Evolutionary conservation across 2,329 filamentous ascomycete species (phyloP).

Genomic region (Juglanconis oblonga): DNA sequence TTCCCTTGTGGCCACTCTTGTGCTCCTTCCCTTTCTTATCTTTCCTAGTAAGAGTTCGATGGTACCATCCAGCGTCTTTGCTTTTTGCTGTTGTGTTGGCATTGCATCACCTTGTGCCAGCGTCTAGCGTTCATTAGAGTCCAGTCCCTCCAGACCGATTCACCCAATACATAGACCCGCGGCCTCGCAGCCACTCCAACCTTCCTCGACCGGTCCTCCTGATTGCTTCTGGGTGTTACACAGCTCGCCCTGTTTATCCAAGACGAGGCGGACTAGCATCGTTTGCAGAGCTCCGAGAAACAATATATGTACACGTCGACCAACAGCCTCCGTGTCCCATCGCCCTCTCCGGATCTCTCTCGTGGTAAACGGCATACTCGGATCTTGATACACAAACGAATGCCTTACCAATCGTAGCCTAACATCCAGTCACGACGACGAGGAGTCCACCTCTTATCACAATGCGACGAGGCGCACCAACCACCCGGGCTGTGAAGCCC

Average conservation of each 20-base stretch:
- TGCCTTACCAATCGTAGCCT: conserved; percentile 6
- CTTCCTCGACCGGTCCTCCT: conserved; percentile 12
- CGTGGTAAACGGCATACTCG: conserved; percentile 1
- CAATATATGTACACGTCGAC: conserved; percentile 17
- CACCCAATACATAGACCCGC: conserved; percentile 14
- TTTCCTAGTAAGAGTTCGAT: conserved; percentile 6
- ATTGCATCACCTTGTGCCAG: conserved; percentile 19
- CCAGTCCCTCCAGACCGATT: conserved; percentile 5
- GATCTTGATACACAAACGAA: conserved; percentile 7
- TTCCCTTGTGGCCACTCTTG: neutral
- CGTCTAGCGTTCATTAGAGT: conserved; percentile 14
- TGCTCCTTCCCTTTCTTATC: neutral
- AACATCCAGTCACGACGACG: conserved; percentile 3
- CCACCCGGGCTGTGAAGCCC: conserved; percentile 20
- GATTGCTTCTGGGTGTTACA: conserved; percentile 15
- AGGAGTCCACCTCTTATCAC: conserved; percentile 4
- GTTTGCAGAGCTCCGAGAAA: conserved; percentile 5
- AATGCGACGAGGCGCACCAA: conserved; percentile 13
- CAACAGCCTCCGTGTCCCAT: neutral
- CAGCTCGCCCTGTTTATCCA: conserved; percentile 17
- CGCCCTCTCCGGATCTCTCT: neutral
- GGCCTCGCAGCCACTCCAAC: conserved; percentile 17
- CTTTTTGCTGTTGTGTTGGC: conserved; percentile 18
- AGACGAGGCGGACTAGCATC: conserved; percentile 15
- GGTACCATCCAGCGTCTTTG: conserved; percentile 13